Conservation (phyloP, 2,329 filamentous ascomycete genomes). For the Aphanoascus verrucosus region DNA sequence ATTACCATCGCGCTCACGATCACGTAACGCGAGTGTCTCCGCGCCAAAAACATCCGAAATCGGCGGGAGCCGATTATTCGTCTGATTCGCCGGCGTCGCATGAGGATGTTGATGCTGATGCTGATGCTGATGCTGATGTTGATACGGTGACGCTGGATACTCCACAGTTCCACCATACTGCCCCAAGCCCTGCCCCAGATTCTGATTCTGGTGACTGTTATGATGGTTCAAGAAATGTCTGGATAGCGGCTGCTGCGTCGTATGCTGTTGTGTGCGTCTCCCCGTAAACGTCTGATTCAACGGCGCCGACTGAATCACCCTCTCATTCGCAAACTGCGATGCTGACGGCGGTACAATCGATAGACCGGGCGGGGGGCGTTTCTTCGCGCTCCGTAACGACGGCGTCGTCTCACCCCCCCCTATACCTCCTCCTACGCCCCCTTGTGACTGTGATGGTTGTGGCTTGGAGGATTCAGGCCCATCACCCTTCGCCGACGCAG, state of each 20-base stretch:
- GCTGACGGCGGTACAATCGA: constrained; percentile 93
- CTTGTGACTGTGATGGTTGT: too few species aligned
- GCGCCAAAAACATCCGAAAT: constrained; percentile 87
- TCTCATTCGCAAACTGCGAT: constrained; percentile 81
- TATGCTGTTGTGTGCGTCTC: constrained; percentile 67
- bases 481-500: constrained; percentile 71
- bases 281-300: constrained; percentile 92
- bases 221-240: constrained; percentile 65
- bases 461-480: too few species aligned
- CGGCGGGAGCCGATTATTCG: constrained; percentile 80
- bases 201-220: too few species aligned
- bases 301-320: constrained; percentile 92
- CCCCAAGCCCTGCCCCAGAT: too few species aligned
- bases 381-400: constrained; percentile 43
- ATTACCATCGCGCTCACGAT: constrained; percentile 19
- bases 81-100: constrained; percentile 78
- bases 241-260: constrained; percentile 62
- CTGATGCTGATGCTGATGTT: too few species aligned
- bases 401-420: too few species aligned
- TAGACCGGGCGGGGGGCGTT: constrained; percentile 60
- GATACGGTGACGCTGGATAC: too few species aligned
- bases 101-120: too few species aligned
- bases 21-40: constrained; percentile 50
- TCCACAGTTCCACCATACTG: too few species aligned
- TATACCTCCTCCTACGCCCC: too few species aligned